These are phyloP conservation scores for Penicillium mononematosum DNA, from an alignment of 495 filamentous ascomycete species.

Conservation along the genomic window DNA sequence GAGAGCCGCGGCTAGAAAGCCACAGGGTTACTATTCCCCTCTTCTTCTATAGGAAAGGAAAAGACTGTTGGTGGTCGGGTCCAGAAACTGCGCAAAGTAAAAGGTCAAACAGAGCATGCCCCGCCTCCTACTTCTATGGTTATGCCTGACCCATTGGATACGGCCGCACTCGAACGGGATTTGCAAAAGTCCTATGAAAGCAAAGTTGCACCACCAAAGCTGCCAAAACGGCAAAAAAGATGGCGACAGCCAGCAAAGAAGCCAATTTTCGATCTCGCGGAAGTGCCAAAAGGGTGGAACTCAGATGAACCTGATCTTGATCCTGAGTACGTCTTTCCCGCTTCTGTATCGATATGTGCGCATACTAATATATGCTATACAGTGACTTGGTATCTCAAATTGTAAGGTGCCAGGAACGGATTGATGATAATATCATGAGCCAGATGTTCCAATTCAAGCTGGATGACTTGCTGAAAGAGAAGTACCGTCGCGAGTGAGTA, in stretches of 20 bases:
- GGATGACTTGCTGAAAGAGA: not conserved
- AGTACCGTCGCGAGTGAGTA: slow-evolving; percentile 1
- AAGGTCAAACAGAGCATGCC: not conserved
- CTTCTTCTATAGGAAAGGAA: not conserved
- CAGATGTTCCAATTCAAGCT: not conserved
- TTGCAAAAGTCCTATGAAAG: not conserved
- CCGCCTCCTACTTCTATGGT: not conserved
- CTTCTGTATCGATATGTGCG: not conserved
- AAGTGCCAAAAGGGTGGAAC: not conserved
- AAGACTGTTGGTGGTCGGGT: not conserved
- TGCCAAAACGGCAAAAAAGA: not conserved
- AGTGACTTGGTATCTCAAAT: slow-evolving; percentile 8
- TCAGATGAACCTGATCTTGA: not conserved
- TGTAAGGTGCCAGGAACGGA: slow-evolving; percentile 3
- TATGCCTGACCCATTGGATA: not conserved
- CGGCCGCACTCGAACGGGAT: not conserved
- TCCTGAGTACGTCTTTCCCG: not conserved
- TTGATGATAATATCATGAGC: slow-evolving; percentile 5
- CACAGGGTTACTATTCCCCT: not conserved
- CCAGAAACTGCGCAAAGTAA: not conserved
- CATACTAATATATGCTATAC: not conserved
- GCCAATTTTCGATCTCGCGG: not conserved
- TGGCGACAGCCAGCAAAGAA: not conserved
- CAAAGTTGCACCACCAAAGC: not conserved
- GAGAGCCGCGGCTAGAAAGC: not conserved